These are phyloP conservation scores for Spergularia azorica DNA, from an alignment of 179 eudicot genomes.

Conservation along the genomic window DNA sequence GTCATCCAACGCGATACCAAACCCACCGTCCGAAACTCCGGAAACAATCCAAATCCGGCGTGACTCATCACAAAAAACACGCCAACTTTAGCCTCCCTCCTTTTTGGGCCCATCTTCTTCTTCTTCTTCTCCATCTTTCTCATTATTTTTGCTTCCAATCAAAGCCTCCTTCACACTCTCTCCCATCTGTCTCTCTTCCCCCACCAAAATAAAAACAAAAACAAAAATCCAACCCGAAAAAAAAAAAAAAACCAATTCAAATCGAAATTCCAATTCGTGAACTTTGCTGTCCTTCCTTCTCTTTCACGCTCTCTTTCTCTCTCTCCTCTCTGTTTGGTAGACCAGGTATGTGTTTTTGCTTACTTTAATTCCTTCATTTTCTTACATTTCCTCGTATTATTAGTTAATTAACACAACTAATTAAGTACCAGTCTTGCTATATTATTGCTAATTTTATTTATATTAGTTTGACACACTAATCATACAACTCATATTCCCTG, in stretches of 20 bases:
- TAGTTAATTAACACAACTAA: neutral
- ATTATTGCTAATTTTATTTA: neutral
- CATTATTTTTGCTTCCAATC: conserved; percentile 21
- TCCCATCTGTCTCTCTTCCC: conserved; percentile 17
- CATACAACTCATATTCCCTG: conserved; percentile 38
- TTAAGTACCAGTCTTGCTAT: neutral
- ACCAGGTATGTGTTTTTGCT: conserved; percentile 20
- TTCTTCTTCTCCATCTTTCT: too few relatives aligned
- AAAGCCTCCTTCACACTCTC: conserved; percentile 14
- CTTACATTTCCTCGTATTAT: too few relatives aligned
- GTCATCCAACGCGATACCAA: too few relatives aligned
- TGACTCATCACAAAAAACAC: neutral
- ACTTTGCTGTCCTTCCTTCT: conserved; percentile 15
- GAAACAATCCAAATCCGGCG: too few relatives aligned
- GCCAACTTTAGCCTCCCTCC: neutral
- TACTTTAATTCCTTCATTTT: neutral
- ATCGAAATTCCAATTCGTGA: conserved; percentile 11
- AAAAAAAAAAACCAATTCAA: neutral
- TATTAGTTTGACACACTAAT: neutral
- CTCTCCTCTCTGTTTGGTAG: conserved; percentile 4
- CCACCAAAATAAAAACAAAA: neutral
- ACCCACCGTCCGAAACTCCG: neutral
- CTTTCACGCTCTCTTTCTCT: neutral
- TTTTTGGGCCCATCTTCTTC: neutral
- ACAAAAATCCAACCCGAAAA: neutral